Evolutionary conservation across 352 stramenopile genomes (phyloP).

Genomic region (Globisporangium splendens): DNA sequence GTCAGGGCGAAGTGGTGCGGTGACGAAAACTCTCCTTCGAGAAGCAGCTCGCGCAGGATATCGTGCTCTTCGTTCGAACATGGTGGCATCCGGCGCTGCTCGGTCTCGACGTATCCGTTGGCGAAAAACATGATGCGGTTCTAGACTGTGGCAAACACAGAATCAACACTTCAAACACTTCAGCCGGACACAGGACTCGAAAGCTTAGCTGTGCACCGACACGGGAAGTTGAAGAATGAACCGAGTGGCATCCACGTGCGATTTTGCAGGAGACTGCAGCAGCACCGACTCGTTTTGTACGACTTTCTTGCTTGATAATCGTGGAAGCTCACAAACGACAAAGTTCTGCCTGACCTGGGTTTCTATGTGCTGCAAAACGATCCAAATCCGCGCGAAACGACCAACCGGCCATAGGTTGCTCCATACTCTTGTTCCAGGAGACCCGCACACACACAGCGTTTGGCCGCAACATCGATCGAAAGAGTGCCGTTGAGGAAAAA

Average conservation of each 20-base stretch:
- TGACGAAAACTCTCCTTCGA: conserved; percentile 67
- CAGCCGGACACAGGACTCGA: neutral
- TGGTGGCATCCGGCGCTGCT: conserved; percentile 36
- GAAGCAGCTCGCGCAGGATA: conserved; percentile 70
- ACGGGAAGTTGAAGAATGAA: conserved; percentile 23
- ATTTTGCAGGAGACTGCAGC: conserved; percentile 4
- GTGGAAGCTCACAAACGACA: neutral
- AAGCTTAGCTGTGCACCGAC: conserved; percentile 11
- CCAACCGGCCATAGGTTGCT: conserved; percentile 12
- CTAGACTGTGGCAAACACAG: conserved; percentile 11
- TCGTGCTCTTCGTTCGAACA: conserved; percentile 62
- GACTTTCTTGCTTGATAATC: conserved; percentile 4
- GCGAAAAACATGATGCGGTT: conserved; percentile 62
- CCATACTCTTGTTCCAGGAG: conserved; percentile 14
- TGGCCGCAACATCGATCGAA: neutral
- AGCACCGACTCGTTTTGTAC: neutral
- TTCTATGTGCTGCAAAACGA: conserved; percentile 13
- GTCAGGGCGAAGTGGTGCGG: conserved; percentile 47
- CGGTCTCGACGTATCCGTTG: conserved; percentile 62
- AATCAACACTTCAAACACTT: conserved; percentile 16
- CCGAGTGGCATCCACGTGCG: neutral
- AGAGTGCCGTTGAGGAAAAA: conserved; percentile 19
- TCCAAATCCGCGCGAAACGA: conserved; percentile 16
- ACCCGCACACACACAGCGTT: neutral
- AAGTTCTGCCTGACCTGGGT: neutral